Conservation (phyloP, 768 basidiomycete genomes). For the Rhodotorula kratochvilovae region DNA sequence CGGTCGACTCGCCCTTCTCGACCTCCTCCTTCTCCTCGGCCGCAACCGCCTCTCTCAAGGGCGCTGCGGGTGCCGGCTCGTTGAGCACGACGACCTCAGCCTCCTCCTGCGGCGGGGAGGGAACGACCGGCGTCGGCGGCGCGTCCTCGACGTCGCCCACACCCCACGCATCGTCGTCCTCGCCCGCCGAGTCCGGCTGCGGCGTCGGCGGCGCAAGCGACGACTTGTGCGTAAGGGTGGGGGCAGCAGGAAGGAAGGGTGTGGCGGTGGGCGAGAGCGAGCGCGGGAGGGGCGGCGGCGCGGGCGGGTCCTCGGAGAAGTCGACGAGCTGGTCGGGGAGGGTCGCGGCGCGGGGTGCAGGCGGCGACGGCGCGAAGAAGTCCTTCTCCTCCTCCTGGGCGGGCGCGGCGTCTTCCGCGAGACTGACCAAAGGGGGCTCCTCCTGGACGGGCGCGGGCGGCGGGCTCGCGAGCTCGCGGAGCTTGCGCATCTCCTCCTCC, state of each 20-base stretch:
- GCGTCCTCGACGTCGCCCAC: not conserved
- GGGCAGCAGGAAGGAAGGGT: not conserved
- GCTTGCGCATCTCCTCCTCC: slow-evolving; percentile 1
- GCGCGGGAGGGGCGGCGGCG: not conserved
- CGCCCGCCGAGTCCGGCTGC: not conserved
- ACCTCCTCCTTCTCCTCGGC: no score
- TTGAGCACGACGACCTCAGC: not conserved
- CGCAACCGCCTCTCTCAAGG: no score
- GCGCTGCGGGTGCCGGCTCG: not conserved
- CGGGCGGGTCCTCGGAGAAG: not conserved
- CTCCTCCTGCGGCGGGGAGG: not conserved
- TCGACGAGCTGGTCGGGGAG: not conserved
- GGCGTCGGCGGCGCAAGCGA: not conserved
- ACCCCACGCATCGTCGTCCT: slow-evolving; percentile 30
- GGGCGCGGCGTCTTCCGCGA: not conserved
- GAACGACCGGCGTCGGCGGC: not conserved
- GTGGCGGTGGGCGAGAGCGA: not conserved
- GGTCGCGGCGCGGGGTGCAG: not conserved
- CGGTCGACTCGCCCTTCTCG: no score
- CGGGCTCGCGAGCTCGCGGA: not conserved
- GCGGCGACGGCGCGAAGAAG: not conserved
- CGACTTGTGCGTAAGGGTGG: not conserved
- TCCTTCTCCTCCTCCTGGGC: not conserved
- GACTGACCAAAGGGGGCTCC: not conserved
- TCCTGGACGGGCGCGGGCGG: not conserved